Base-by-base conservation (phyloP, 306 rosid genomes). In the Rosa multiflora region DNA sequence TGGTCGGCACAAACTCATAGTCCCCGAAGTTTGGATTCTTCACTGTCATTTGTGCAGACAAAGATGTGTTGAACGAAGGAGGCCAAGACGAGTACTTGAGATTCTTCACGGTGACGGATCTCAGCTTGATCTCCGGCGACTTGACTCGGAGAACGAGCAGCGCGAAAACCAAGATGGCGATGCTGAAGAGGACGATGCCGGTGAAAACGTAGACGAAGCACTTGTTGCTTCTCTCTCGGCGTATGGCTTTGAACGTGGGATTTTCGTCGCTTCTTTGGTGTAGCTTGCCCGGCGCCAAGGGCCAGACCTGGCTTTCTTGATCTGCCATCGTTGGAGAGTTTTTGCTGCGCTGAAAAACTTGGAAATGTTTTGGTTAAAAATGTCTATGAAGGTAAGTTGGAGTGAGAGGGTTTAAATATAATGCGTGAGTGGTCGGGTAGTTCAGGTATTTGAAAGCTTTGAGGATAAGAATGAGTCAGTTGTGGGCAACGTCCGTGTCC, bases 1-100 rank as follows among this genome's bases (percentile, higher is more conserved):
- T 72, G 76, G 76, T 78, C 52, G 79, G 46, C 6, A 84, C 86
- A 32, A 83, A 91, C n/a, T 51, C 17, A 73, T 88, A 85, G 21
- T 72, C 72, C 1, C 93, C 94, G 20, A 81, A 89, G 74, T 94
- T 94, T 0, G 86, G 83, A 63, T 94, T 94, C 47, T 61, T 18
- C 29, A 90, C 76, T 2, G 72, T 21, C 13, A 94, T 8, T 29
- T 59, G 46, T 2, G 90, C 78, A 11, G 74, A 13, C 14, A 92
- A 3, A 1, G 88, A 83, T 2, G 85, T 83, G 29, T 87, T 90
- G 20, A 89, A 73, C 0, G 85, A 82, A 0, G 78, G 26, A 0
- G 90, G 76, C 5, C 91, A 64, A 2, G 83, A 55, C 0, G 73
- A 1, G 76, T 18, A 81, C 14, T 73, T 51, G 29, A 85, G 79